Evolutionary conservation across 768 basidiomycete species (phyloP).

Genomic region (Candolleomyces aberdarensis): DNA sequence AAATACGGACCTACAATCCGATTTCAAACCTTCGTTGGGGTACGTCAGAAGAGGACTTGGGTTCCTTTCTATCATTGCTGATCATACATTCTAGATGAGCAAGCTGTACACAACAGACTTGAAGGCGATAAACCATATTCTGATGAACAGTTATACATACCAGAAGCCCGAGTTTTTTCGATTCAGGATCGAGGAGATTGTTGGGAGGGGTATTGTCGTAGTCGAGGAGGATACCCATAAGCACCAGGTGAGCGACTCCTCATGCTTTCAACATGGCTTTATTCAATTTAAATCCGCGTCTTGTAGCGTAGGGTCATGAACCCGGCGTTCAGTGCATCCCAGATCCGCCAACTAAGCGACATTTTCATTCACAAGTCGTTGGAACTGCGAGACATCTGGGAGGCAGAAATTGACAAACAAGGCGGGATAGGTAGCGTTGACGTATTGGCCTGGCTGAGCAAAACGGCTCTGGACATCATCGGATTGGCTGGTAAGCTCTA

Average conservation of each 20-base stretch:
- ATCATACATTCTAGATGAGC: neutral
- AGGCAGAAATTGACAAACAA: constrained; percentile 26
- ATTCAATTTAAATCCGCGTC: no score
- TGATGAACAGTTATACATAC: constrained; percentile 50
- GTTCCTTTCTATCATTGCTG: no score
- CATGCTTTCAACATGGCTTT: no score
- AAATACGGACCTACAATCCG: constrained; percentile 35
- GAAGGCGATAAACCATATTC: constrained; percentile 58
- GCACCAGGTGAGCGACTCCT: constrained; percentile 30
- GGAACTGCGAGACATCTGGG: constrained; percentile 50
- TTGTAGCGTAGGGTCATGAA: constrained; percentile 24
- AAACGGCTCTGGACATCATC: constrained; percentile 71
- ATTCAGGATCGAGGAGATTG: constrained; percentile 33
- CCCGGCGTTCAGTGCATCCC: constrained; percentile 59
- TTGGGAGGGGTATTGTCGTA: constrained; percentile 36
- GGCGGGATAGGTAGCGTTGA: constrained; percentile 41
- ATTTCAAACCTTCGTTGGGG: no score
- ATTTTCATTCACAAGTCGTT: constrained; percentile 7
- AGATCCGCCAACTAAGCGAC: constrained; percentile 51
- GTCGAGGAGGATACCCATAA: constrained; percentile 43
- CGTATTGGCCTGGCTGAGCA: constrained; percentile 59
- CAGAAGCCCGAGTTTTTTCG: constrained; percentile 46
- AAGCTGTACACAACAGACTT: constrained; percentile 57
- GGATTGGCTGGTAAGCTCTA: constrained; percentile 51
- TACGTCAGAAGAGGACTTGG: no score